A percentile compares a stretch with the other conserved stretches of the same genome.
Evolutionary conservation across 192 early-diverging fungal genomes (phyloP).

Genomic region (Phlyctochytrium planicorne): DNA sequence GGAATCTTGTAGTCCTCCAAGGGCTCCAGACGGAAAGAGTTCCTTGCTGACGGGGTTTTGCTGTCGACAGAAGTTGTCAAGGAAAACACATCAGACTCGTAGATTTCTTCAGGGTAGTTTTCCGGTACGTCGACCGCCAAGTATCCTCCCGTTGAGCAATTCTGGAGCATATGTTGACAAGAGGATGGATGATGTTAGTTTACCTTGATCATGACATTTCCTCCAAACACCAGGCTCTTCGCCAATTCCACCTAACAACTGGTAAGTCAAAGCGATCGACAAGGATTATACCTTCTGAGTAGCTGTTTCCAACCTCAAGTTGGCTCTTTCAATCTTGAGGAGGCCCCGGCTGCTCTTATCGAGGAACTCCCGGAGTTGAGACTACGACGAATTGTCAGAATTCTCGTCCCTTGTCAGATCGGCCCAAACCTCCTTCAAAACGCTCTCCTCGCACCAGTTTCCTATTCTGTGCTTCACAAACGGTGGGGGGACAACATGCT

Average conservation of each 20-base stretch:
- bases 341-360: constrained; percentile 23
- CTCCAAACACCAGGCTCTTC: constrained; percentile 17
- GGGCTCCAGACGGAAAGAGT: constrained; percentile 24
- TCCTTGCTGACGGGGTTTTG: constrained; percentile 17
- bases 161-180: constrained; percentile 9
- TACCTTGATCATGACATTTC: constrained; percentile 41
- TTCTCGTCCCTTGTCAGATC: not conserved
- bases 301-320: constrained; percentile 24
- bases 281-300: constrained; percentile 7
- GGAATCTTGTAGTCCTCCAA: constrained; percentile 18
- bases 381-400: constrained; percentile 5
- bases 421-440: constrained; percentile 37
- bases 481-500: not conserved
- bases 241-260: constrained; percentile 12
- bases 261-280: not conserved
- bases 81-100: constrained; percentile 20
- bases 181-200: not conserved
- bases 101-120: constrained; percentile 22
- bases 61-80: constrained; percentile 21
- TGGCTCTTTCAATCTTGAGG: constrained; percentile 18
- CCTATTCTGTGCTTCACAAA: constrained; percentile 31
- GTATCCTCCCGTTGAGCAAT: constrained; percentile 24
- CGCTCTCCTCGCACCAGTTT: constrained; percentile 49
- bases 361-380: constrained; percentile 35
- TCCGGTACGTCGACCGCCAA: constrained; percentile 35